These are phyloP conservation scores for Aureobasidium sp. DNA, from an alignment of 2,329 filamentous ascomycete genomes.

Conservation along the genomic window DNA sequence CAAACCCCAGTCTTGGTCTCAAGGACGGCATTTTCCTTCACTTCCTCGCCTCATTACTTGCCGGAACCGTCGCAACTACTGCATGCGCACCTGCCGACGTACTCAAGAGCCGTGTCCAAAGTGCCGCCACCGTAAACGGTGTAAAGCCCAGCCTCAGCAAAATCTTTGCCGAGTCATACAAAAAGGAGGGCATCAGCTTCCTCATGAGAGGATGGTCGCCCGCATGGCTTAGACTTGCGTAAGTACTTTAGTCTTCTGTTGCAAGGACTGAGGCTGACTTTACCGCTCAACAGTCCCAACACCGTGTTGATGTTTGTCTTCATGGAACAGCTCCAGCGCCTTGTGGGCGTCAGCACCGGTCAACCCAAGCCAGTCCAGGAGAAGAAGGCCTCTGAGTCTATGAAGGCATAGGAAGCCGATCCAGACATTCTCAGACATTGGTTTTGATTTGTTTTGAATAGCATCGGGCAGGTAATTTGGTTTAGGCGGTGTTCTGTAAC, in stretches of 20 bases:
- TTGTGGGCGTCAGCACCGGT: background rate
- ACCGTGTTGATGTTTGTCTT: constrained; percentile 12
- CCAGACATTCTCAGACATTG: background rate
- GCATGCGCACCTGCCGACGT: constrained; percentile 14
- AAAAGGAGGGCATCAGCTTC: constrained; percentile 12
- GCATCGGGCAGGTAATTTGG: background rate
- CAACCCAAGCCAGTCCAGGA: constrained; percentile 7
- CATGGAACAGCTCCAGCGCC: constrained; percentile 6
- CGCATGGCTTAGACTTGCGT: constrained; percentile 12
- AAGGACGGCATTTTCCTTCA: constrained; percentile 11
- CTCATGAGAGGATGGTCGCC: constrained; percentile 14
- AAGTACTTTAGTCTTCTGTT: background rate
- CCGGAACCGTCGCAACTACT: constrained; percentile 9
- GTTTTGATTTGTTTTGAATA: background rate
- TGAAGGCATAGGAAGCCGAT: constrained; percentile 1
- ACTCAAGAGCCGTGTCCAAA: constrained; percentile 1
- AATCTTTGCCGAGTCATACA: constrained; percentile 6
- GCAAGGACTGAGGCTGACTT: background rate
- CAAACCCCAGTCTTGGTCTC: background rate
- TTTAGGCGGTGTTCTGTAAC: background rate
- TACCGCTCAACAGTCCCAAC: background rate
- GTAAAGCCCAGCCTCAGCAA: constrained; percentile 12
- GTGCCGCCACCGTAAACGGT: background rate
- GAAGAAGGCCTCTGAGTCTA: constrained; percentile 1
- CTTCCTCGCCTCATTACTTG: constrained; percentile 12